Evolutionary conservation across 2,329 filamentous ascomycete genomes (phyloP).

Genomic region (Fusarium transvaalense): DNA sequence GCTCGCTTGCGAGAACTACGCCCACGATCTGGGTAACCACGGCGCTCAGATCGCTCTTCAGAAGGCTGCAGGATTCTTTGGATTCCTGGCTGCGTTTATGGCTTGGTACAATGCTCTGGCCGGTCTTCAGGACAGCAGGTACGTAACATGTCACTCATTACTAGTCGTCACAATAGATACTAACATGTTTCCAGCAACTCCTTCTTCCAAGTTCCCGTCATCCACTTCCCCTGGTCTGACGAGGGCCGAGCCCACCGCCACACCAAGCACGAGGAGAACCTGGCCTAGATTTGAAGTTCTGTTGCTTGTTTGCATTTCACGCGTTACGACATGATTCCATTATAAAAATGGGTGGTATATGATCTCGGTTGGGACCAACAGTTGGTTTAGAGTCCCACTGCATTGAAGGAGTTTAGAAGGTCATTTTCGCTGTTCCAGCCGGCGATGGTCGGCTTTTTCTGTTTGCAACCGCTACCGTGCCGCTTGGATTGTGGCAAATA

Average conservation of each 20-base stretch:
- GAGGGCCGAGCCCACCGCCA: slow-evolving; percentile 73
- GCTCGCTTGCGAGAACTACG: slow-evolving; percentile 74
- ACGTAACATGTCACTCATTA: slow-evolving; percentile 47
- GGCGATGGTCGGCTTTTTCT: slow-evolving; percentile 14
- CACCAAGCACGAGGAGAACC: slow-evolving; percentile 55
- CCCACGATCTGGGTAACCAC: slow-evolving; percentile 63
- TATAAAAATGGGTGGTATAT: slow-evolving; percentile 21
- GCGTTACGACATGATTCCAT: slow-evolving; percentile 41
- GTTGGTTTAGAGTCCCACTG: not conserved
- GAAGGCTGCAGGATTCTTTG: slow-evolving; percentile 82
- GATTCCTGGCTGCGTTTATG: slow-evolving; percentile 82
- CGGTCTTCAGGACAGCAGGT: slow-evolving; percentile 81
- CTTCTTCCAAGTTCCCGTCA: slow-evolving; percentile 92
- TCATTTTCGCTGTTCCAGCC: slow-evolving; percentile 16
- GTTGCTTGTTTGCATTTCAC: slow-evolving; percentile 26
- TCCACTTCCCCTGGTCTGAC: slow-evolving; percentile 95
- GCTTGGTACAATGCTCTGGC: slow-evolving; percentile 91
- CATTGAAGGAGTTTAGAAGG: slow-evolving; percentile 25
- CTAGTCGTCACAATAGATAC: slow-evolving; percentile 22
- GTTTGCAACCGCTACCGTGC: slow-evolving; percentile 1
- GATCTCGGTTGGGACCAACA: not conserved
- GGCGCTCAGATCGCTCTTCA: slow-evolving; percentile 64
- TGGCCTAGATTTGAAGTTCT: slow-evolving; percentile 36
- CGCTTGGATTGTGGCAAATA: slow-evolving; percentile 6
- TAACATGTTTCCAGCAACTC: slow-evolving; percentile 71